A percentile compares a stretch with the other conserved stretches of the same genome.
Conservation (phyloP, 2,329 filamentous ascomycete species). For the Ophiobolus disseminans region DNA sequence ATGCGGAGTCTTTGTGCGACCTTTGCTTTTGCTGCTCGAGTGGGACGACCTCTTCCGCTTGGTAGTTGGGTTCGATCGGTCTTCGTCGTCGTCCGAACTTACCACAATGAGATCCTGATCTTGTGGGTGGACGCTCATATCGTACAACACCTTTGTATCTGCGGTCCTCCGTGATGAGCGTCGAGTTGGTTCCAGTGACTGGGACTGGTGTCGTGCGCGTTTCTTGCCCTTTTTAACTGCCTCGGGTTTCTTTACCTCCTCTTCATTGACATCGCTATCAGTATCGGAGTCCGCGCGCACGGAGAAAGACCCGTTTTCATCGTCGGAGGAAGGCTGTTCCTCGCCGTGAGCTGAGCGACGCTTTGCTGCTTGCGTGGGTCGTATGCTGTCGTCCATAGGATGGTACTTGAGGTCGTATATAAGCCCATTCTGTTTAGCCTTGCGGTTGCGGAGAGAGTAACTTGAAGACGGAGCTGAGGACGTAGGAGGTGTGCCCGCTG, state of each 20-base stretch:
- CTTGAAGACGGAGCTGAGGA: conserved; percentile 16
- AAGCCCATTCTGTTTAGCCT: conserved; percentile 23
- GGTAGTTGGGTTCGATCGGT: background rate
- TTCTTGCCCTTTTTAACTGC: conserved; percentile 14
- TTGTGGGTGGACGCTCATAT: conserved; percentile 39
- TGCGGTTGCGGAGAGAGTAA: conserved; percentile 18
- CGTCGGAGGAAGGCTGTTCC: background rate
- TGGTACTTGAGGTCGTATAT: conserved; percentile 44
- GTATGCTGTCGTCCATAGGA: conserved; percentile 41
- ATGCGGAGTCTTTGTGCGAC: no score
- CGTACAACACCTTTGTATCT: conserved; percentile 28
- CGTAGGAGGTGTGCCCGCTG: conserved; percentile 4
- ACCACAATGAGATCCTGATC: conserved; percentile 26
- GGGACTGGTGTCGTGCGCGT: conserved; percentile 5
- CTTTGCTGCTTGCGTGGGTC: conserved; percentile 37
- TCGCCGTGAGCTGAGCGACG: conserved; percentile 32
- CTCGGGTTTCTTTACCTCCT: conserved; percentile 9
- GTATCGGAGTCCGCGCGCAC: conserved; percentile 7
- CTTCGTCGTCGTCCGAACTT: background rate
- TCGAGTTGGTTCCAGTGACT: conserved; percentile 16
- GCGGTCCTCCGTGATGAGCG: conserved; percentile 33
- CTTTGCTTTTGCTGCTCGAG: no score
- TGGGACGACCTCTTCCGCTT: no score
- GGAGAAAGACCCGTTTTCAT: conserved; percentile 3
- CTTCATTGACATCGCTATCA: conserved; percentile 8